Conservation (phyloP, 495 filamentous ascomycete species). For the Penicillium waksmanii region DNA sequence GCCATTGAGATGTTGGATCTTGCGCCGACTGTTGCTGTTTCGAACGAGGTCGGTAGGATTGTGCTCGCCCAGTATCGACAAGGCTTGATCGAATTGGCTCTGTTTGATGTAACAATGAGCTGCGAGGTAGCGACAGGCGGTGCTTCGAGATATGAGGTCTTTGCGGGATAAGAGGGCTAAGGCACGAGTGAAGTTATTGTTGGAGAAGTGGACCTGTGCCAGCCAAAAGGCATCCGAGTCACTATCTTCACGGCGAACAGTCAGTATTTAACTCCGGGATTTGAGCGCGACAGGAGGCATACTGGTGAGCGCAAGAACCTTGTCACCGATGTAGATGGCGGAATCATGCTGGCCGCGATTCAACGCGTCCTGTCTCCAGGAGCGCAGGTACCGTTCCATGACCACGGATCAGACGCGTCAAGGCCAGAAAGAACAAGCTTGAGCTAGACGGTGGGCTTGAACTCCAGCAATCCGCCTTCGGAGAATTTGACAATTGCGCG, state of each 20-base stretch:
- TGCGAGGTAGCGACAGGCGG: conserved; percentile 87
- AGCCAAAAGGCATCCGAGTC: conserved; percentile 93
- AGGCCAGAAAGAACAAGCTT: background rate
- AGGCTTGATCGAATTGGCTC: conserved; percentile 83
- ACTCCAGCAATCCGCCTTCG: conserved; percentile 5
- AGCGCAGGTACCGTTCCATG: conserved; percentile 91
- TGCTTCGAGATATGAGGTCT: conserved; percentile 77
- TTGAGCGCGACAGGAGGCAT: conserved; percentile 15
- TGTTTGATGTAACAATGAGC: conserved; percentile 93
- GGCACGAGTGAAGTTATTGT: conserved; percentile 90
- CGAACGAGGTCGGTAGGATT: conserved; percentile 85
- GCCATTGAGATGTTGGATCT: conserved; percentile 55
- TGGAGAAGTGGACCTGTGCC: conserved; percentile 91
- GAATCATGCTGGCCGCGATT: conserved; percentile 94
- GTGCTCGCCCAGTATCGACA: conserved; percentile 86
- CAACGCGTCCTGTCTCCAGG: conserved; percentile 90
- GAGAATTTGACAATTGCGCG: conserved; percentile 11
- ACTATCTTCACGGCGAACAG: conserved; percentile 62
- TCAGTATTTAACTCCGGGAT: conserved; percentile 12
- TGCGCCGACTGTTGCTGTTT: conserved; percentile 66
- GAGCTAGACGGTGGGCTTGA: background rate
- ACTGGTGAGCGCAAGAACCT: conserved; percentile 93
- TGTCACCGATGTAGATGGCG: conserved; percentile 95
- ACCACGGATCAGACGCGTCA: conserved; percentile 16
- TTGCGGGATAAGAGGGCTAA: conserved; percentile 82